A percentile compares a stretch with the other conserved stretches of the same genome.
Conservation (phyloP, 2,329 filamentous ascomycete genomes). For the Neofusicoccum ribis region DNA sequence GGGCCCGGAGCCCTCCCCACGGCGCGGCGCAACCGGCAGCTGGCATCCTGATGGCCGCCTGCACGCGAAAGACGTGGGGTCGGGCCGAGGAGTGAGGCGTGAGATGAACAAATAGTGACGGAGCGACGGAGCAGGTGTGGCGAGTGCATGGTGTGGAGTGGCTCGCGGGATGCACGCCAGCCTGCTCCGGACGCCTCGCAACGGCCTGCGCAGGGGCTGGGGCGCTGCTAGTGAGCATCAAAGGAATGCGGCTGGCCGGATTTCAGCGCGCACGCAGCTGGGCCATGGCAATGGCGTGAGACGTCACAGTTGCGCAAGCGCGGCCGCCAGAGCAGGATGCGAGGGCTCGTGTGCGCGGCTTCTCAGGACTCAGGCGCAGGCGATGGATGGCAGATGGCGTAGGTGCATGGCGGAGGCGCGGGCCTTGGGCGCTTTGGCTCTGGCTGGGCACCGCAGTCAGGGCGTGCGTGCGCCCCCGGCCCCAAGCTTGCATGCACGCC, state of each 20-base stretch:
- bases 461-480: conserved; percentile 1
- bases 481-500: background rate
- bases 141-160: background rate
- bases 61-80: background rate
- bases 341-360: background rate
- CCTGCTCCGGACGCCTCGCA: background rate
- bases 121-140: background rate
- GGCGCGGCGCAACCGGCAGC: background rate
- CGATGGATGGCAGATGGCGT: background rate
- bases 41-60: background rate
- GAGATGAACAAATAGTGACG: conserved; percentile 13
- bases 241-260: background rate
- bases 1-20: background rate
- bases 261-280: too few species aligned
- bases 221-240: too few species aligned
- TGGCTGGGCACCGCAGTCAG: background rate
- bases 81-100: conserved; percentile 8
- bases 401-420: background rate
- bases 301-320: conserved; percentile 11
- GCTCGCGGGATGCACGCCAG: background rate
- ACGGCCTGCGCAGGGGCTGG: background rate
- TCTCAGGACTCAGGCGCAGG: background rate
- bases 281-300: background rate
- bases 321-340: too few species aligned
- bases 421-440: too few species aligned